Percentiles rank a stretch among this genome's conserved stretches.
Evolutionary conservation across 2,329 filamentous ascomycete species (phyloP).

Genomic region (Akanthomyces dipterigenus): DNA sequence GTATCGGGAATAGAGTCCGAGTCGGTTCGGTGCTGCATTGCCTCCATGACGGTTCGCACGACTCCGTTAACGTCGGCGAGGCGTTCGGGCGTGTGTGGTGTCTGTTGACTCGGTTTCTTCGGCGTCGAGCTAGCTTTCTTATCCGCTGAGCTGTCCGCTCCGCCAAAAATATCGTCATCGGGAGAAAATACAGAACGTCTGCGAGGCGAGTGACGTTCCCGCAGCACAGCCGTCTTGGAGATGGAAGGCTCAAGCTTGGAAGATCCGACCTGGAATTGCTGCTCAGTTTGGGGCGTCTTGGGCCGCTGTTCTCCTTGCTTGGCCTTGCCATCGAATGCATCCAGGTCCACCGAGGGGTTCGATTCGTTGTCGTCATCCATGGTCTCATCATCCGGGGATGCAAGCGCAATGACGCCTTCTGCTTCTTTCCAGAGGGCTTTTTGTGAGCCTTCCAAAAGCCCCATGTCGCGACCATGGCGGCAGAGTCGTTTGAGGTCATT

Average conservation of each 20-base stretch:
- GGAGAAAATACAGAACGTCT: slow-evolving; percentile 58
- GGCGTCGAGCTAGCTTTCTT: slow-evolving; percentile 27
- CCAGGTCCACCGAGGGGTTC: slow-evolving; percentile 33
- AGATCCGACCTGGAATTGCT: slow-evolving; percentile 36
- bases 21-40: slow-evolving; percentile 50
- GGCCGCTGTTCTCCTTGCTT: slow-evolving; percentile 43
- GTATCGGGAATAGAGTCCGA: slow-evolving; percentile 29
- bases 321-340: slow-evolving; percentile 35
- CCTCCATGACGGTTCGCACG: slow-evolving; percentile 56
- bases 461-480: slow-evolving; percentile 60
- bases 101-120: slow-evolving; percentile 29
- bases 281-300: slow-evolving; percentile 35
- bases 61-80: slow-evolving; percentile 40
- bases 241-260: slow-evolving; percentile 36
- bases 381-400: slow-evolving; percentile 56
- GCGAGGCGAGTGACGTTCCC: slow-evolving; percentile 45
- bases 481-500: slow-evolving; percentile 76
- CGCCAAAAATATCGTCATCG: slow-evolving; percentile 60
- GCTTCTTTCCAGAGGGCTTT: slow-evolving; percentile 69
- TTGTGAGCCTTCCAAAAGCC: slow-evolving; percentile 54
- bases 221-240: slow-evolving; percentile 45
- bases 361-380: slow-evolving; percentile 31
- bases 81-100: slow-evolving; percentile 32
- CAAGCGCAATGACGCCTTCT: slow-evolving; percentile 81
- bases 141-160: slow-evolving; percentile 39